phyloP scores from a whole-genome alignment of 2,329 filamentous ascomycete genomes.

The Ophiostoma ulmi region DNA sequence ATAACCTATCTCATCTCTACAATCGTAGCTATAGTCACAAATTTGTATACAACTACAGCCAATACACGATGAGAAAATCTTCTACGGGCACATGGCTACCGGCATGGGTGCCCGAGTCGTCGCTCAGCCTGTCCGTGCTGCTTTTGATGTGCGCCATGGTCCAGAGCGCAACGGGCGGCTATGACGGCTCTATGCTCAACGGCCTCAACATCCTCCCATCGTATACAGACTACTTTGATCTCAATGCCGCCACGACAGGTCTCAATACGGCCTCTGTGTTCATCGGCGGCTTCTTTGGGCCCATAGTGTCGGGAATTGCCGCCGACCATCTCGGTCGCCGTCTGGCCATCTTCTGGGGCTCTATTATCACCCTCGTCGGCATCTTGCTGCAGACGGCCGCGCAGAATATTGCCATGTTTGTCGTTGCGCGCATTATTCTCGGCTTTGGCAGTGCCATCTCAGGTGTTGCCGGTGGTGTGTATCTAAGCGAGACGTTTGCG shows the following conservation, averaged over 20 bases:
- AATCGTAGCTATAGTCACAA: background rate
- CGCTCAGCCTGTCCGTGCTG: conserved; percentile 38
- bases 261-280: conserved; percentile 43
- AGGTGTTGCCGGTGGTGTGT: conserved; percentile 24
- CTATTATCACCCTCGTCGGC: conserved; percentile 36
- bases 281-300: conserved; percentile 42
- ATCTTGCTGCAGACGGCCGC: conserved; percentile 38
- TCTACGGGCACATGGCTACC: conserved; percentile 44
- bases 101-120: conserved; percentile 43
- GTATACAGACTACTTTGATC: conserved; percentile 32
- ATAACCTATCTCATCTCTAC: background rate
- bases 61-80: conserved; percentile 35
- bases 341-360: conserved; percentile 42
- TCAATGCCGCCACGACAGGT: conserved; percentile 36
- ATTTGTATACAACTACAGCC: background rate
- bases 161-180: conserved; percentile 35
- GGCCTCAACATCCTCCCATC: conserved; percentile 44
- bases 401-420: conserved; percentile 33
- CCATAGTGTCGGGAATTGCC: conserved; percentile 43
- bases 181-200: conserved; percentile 51
- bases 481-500: conserved; percentile 42
- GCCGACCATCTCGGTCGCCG: conserved; percentile 44
- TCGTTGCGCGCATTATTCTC: conserved; percentile 30
- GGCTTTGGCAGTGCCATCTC: conserved; percentile 35
- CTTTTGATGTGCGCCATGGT: conserved; percentile 41